Evolutionary conservation across 805 yeast species (phyloP), one percentile per base, ranked within the genome.

Genomic region (Myxozyma neglecta): DNA sequence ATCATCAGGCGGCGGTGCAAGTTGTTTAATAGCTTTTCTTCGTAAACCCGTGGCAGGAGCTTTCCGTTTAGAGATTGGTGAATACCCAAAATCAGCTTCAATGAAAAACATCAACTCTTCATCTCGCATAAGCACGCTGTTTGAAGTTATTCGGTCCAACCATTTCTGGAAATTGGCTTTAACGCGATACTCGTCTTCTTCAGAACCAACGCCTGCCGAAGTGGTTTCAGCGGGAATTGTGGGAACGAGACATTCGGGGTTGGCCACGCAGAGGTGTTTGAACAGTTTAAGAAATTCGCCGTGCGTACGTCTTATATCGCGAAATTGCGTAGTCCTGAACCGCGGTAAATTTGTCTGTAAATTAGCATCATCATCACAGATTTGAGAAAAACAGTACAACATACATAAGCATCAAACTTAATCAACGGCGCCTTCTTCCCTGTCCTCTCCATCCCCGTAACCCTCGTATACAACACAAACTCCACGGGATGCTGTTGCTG

Each of bases 221-320:
- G 96, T 88, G 6, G 79, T 81, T 1, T 94, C 79, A 20, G 79
- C 77, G 0, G 98, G 97, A 46, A 94, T 78, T 6, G 96, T 85
- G 0, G 98, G 97, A 3, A 94, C 91, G 75, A 93, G 91, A 59
- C 94, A 92, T 73, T 94, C 98, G 37, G 93, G 86, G 70, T 91
- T 88, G 43, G 96, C 89, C 20, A 86, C 85, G 59, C 85, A 85
- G 65, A 94, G 76, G 71, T 88, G 93, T 67, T 84, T 85, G 74
- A 89, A 89, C 70, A 94, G 83, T 62, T 85, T 83, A 37, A 82
- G 83, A 67, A 91, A 80, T 73, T 94, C 99, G 61, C 81, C 81
- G 71, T 85, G 88, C 0, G 97, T 86, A 61, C 97, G 83, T 67
- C 96, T 84, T 14, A 93, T 77, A 59, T 86, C 92, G 57, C 85